Evolutionary conservation across 768 basidiomycete species (phyloP).

Genomic region (Hydnomerulius pinastri): DNA sequence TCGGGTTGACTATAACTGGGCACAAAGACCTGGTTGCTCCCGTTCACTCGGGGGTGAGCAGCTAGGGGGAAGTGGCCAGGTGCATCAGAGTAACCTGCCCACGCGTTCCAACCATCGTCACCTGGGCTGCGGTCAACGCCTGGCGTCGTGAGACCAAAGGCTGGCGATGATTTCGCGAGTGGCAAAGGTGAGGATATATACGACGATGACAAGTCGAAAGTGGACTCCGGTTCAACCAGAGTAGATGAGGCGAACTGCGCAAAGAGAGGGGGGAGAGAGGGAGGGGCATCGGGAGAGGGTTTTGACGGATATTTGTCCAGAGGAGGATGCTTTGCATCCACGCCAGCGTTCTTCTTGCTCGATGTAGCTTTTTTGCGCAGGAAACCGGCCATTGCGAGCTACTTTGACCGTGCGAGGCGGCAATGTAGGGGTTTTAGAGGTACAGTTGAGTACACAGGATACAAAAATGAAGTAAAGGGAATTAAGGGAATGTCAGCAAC

Average conservation of each 20-base stretch:
- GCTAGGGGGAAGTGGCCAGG: slow-evolving; percentile 5
- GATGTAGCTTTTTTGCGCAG: slow-evolving; percentile 54
- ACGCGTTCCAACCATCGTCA: slow-evolving; percentile 26
- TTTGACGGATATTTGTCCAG: slow-evolving; percentile 3
- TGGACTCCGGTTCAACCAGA: slow-evolving; percentile 28
- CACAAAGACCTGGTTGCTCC: background rate
- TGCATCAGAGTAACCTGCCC: slow-evolving; percentile 10
- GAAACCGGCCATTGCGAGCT: slow-evolving; percentile 52
- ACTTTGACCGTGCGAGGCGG: background rate
- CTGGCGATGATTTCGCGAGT: slow-evolving; percentile 18
- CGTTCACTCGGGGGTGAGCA: background rate
- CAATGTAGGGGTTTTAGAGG: background rate
- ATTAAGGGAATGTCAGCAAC: slow-evolving; percentile 16
- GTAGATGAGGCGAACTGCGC: slow-evolving; percentile 39
- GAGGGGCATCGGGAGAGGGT: slow-evolving; percentile 17
- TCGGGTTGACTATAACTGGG: background rate
- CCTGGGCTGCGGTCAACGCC: background rate
- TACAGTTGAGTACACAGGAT: background rate
- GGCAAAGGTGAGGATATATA: slow-evolving; percentile 2
- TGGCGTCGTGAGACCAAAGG: background rate
- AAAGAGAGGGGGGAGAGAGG: slow-evolving; percentile 42
- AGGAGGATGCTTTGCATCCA: slow-evolving; percentile 4
- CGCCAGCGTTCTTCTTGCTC: background rate
- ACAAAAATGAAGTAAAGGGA: background rate
- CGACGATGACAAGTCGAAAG: slow-evolving; percentile 5